These are phyloP conservation scores for Neonothopanus nambi DNA, from an alignment of 1,284 basidiomycete genomes.

Conservation along the genomic window DNA sequence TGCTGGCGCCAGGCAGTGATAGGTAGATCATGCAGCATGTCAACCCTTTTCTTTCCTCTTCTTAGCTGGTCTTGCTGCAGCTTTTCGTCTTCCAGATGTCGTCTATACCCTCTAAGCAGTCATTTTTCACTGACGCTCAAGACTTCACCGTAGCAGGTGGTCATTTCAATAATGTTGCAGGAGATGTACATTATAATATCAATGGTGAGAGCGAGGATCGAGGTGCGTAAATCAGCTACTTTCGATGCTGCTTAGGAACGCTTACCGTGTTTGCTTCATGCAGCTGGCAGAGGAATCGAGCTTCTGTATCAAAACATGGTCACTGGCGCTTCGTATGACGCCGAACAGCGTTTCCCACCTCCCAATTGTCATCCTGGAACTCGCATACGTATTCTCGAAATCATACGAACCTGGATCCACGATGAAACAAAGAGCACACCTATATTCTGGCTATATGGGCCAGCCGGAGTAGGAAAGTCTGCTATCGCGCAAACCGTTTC, in stretches of 20 bases:
- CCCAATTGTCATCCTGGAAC: slow-evolving; percentile 9
- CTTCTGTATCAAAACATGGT: background rate
- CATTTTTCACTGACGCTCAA: background rate
- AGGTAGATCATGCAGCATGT: too few species aligned
- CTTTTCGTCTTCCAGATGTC: too few species aligned
- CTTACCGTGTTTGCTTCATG: background rate
- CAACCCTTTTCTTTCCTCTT: too few species aligned
- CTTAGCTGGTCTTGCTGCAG: too few species aligned
- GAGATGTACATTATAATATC: background rate
- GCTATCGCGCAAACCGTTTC: slow-evolving; percentile 22
- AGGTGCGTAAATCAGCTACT: background rate
- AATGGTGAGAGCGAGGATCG: background rate
- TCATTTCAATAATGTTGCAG: background rate
- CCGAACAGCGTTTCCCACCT: slow-evolving; percentile 10
- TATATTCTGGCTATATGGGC: slow-evolving; percentile 20
- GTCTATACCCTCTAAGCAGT: background rate
- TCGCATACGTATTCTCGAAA: background rate
- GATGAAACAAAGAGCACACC: background rate
- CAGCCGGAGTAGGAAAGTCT: slow-evolving; percentile 21
- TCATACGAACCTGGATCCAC: background rate
- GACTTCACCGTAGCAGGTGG: background rate
- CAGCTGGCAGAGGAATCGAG: background rate
- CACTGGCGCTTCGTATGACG: slow-evolving; percentile 4
- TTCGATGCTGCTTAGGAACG: background rate
- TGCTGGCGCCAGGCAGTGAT: too few species aligned